These are phyloP conservation scores for Suzukiozyma palmioleophila DNA, from an alignment of 1,139 yeast species.

Conservation along the genomic window DNA sequence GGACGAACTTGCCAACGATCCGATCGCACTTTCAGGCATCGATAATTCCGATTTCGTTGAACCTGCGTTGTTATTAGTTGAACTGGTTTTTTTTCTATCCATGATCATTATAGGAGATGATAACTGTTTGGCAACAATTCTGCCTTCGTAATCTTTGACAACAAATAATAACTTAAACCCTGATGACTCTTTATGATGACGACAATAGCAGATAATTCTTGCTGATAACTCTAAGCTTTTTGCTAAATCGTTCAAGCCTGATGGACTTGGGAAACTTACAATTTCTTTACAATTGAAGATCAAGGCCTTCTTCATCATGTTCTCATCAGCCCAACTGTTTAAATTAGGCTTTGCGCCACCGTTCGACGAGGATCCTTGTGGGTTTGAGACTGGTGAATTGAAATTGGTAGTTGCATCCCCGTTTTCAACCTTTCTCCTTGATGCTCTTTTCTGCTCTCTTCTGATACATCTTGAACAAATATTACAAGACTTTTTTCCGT, in stretches of 20 bases:
- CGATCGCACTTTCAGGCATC: not conserved
- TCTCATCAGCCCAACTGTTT: constrained; percentile 73
- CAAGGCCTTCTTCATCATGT: constrained; percentile 71
- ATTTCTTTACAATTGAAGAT: constrained; percentile 90
- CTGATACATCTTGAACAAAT: constrained; percentile 86
- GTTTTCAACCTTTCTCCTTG: constrained; percentile 64
- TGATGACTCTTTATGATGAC: constrained; percentile 82
- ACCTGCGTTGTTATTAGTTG: constrained; percentile 3
- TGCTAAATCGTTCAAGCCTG: constrained; percentile 32
- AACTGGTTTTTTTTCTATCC: constrained; percentile 75
- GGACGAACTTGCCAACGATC: constrained; percentile 19
- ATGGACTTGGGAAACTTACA: constrained; percentile 67
- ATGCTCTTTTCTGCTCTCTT: constrained; percentile 90
- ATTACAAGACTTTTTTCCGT: constrained; percentile 53
- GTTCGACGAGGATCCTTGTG: constrained; percentile 8
- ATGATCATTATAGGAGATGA: constrained; percentile 81
- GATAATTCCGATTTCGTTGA: constrained; percentile 2
- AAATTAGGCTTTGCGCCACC: constrained; percentile 34
- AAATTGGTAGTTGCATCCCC: constrained; percentile 11
- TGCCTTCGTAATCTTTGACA: constrained; percentile 54
- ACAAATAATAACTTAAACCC: constrained; percentile 79
- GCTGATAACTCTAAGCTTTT: constrained; percentile 71
- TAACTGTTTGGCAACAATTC: constrained; percentile 66
- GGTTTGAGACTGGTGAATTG: constrained; percentile 3
- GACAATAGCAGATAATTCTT: constrained; percentile 89